Conservation (phyloP, 2,329 filamentous ascomycete species). For the Pseudodiploospora longispora region DNA sequence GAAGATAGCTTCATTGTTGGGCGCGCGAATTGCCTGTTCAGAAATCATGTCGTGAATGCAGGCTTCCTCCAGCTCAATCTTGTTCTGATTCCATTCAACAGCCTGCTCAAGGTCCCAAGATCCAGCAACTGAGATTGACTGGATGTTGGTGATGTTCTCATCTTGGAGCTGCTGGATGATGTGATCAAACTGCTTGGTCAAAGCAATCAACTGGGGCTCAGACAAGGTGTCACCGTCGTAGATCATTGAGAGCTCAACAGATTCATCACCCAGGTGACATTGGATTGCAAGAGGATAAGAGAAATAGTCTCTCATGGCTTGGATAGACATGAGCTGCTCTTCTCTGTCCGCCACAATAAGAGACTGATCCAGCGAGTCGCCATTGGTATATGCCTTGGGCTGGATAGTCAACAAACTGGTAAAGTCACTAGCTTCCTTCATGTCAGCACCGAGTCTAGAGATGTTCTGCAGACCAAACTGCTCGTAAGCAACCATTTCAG, state of each 20-base stretch:
- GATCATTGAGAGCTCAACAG: background rate
- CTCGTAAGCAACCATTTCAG: constrained; percentile 12
- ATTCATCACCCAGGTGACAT: background rate
- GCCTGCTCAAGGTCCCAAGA: background rate
- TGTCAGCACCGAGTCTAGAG: background rate
- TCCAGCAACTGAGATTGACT: background rate
- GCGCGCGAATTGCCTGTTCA: background rate
- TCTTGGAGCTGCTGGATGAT: background rate
- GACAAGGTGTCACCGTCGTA: background rate
- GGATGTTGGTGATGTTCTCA: background rate
- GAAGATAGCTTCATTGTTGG: constrained; percentile 3
- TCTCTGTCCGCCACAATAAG: background rate
- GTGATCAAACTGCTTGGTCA: background rate
- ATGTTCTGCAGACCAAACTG: constrained; percentile 13
- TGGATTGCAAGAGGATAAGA: background rate
- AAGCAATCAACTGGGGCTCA: background rate
- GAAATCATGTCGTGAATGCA: constrained; percentile 2
- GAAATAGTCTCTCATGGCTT: background rate
- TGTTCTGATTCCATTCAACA: background rate
- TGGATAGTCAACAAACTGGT: constrained; percentile 1
- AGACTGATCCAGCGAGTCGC: background rate
- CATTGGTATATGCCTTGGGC: background rate
- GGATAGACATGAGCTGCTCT: background rate
- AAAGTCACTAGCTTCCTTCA: constrained; percentile 5
- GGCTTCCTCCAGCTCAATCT: background rate